Evolutionary conservation across 768 basidiomycete genomes (phyloP), one percentile per base, ranked within the genome.

Genomic region (Boletus reticulatus): DNA sequence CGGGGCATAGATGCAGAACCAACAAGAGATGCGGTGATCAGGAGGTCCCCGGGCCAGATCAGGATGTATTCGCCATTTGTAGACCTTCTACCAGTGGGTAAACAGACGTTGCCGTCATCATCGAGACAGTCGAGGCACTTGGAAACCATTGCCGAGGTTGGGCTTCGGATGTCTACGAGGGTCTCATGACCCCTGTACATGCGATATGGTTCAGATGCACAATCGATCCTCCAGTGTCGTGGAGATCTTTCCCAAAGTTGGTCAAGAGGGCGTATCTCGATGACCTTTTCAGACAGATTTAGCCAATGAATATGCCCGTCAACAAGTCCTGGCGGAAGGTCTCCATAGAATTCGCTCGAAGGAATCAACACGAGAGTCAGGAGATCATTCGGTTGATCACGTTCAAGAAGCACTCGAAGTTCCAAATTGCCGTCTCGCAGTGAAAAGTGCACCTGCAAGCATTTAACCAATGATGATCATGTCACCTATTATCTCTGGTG

Each of bases 261-360:
- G 8, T 60, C 31, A 0, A 57, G 38, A 14, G 63, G 62, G 0
- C 63, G 59, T 16, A 72, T 57, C 31, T 72, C 71, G 2, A 72
- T 62, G 12, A 43, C 39, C 2, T 29, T 8, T 0, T 45, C 46
- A 5, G 51, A 19, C 0, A 67, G 38, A 31, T 64, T 56, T 11
- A 72, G 48, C 69, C 69, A 72, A 41, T 69, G 69, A 11, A 43
- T 49, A 24, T 60, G 58, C 7, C 16, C 51, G 1, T 48, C 6
- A 14, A 72, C 1, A 29, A 51, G 31, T 1, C 16, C 34, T 2
- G n/a, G 31, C 0, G 70, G 70, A 32, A 72, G 56, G 42, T 70
- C 71, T 0, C 24, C 24, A 16, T 1, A 9, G 4, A 70, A 44
- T 13, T 19, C 54, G 0, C 43, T 10, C 1, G 24, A 48, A 16